These are phyloP conservation scores for Discostella stelligeroides DNA, from an alignment of 108 stramenopile genomes.

Conservation along the genomic window DNA sequence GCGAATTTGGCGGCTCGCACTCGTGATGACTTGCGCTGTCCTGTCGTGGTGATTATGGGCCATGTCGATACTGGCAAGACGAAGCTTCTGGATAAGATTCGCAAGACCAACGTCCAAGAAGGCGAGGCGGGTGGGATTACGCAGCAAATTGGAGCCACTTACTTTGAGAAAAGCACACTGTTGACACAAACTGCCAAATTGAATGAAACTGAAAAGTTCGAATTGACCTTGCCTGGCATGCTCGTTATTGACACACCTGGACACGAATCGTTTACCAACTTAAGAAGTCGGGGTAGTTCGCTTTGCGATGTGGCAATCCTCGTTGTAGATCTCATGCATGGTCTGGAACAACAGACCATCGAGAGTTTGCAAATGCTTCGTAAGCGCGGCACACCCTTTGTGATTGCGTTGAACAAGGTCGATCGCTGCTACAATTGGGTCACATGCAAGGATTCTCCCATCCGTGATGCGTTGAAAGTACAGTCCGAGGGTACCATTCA, in stretches of 20 bases:
- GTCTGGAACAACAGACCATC: slow-evolving; percentile 99
- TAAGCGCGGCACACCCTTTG: slow-evolving; percentile 93
- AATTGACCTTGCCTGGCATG: slow-evolving; percentile 94
- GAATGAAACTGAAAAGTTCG: slow-evolving; percentile 84
- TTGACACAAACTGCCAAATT: slow-evolving; percentile 84
- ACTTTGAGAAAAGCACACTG: slow-evolving; percentile 95
- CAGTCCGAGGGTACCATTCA: slow-evolving; percentile 89
- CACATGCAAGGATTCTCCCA: slow-evolving; percentile 88
- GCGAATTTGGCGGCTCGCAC: slow-evolving; percentile 84
- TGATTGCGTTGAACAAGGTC: slow-evolving; percentile 98
- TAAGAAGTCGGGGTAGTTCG: slow-evolving; percentile 95
- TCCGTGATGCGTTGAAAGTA: slow-evolving; percentile 90
- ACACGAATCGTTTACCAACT: slow-evolving; percentile 98
- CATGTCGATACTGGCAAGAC: slow-evolving; percentile 99
- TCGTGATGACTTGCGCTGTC: slow-evolving; percentile 91
- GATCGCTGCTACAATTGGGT: slow-evolving; percentile 99
- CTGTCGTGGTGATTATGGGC: slow-evolving; percentile 99
- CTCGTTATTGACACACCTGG: slow-evolving; percentile 98
- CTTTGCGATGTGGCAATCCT: slow-evolving; percentile 99
- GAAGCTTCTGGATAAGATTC: slow-evolving; percentile 98
- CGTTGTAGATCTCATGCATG: slow-evolving; percentile 99
- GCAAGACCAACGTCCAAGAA: slow-evolving; percentile 99
- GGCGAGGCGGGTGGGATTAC: slow-evolving; percentile 99
- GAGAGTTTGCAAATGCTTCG: slow-evolving; percentile 97
- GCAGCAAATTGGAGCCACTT: slow-evolving; percentile 99